Evolutionary conservation across 1,284 basidiomycete species (phyloP), one percentile per base, ranked within the genome.

Genomic region (Marasmius sp.): DNA sequence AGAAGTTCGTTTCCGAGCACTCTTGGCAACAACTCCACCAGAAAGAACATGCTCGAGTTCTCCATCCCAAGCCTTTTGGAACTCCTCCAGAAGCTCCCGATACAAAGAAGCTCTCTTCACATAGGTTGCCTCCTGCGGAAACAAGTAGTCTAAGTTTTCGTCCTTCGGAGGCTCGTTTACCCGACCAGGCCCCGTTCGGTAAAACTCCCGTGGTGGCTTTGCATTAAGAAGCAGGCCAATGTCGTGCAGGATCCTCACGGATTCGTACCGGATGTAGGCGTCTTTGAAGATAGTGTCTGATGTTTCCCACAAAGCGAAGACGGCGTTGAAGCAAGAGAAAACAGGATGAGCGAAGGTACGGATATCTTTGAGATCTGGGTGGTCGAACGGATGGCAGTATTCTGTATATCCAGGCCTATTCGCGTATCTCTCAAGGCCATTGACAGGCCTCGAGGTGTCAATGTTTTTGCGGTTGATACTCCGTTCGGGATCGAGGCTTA

Each of bases 391-490:
- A 38, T 43, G 57, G 11, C 48, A 22, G 22, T 52, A 60, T n/a
- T 52, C 49, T 8, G 39, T 47, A 33, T 63, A 63, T 3, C 50
- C 58, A 1, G 49, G 43, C 10, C 10, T 20, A 55, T 60, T 43
- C 3, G 55, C 48, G 43, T 49, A 50, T 18, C 59, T 33, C 10
- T 48, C 48, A 6, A 58, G 41, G 8, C 41, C 39, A 8, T 41
- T 18, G 8, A 60, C 48, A 18, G 47, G 38, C 2, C 18, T 33
- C 3, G 53, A 36, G 11, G 38, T 39, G 22, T 58, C 61, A 14
- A 62, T 48, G 16, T 27, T 63, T 18, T 57, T 50, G 7, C 62
- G 58, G n/a, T 63, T 58, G 10, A 63, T 63, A 12, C 58, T 52
- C 7, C 62, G 58, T 14, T 49, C 10, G 39, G 45, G 55, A 55